Conservation (phyloP, 2,329 filamentous ascomycete genomes). For the Xylaria sp. region DNA sequence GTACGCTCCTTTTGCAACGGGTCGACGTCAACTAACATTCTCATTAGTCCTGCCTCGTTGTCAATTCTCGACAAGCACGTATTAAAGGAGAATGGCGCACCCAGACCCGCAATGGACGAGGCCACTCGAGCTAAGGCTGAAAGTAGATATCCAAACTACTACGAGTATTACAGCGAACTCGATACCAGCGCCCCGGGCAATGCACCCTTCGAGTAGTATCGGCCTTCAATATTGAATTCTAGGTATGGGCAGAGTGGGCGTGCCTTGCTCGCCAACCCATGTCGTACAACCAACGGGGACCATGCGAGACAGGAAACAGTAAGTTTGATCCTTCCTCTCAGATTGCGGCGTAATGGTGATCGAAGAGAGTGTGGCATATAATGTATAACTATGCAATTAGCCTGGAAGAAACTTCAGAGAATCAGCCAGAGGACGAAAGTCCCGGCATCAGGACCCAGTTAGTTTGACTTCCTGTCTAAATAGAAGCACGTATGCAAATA, state of each 20-base stretch:
- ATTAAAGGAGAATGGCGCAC: constrained; percentile 60
- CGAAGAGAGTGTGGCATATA: constrained; percentile 7
- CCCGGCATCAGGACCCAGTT: constrained; percentile 6
- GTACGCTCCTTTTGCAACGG: constrained; percentile 45
- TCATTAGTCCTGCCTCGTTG: constrained; percentile 59
- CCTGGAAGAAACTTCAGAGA: not conserved
- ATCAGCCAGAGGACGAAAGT: constrained; percentile 2
- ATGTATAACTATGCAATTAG: constrained; percentile 18
- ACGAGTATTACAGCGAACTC: constrained; percentile 62
- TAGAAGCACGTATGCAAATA: constrained; percentile 16
- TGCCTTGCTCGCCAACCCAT: not conserved
- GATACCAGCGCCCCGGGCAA: constrained; percentile 60
- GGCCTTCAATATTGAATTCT: not conserved
- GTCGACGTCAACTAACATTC: constrained; percentile 31
- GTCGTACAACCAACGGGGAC: not conserved
- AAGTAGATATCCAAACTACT: constrained; percentile 62
- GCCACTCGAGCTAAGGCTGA: constrained; percentile 63
- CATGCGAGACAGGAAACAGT: constrained; percentile 16
- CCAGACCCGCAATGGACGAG: constrained; percentile 61
- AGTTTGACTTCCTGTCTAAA: constrained; percentile 20
- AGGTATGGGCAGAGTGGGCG: not conserved
- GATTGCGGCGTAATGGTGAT: constrained; percentile 5
- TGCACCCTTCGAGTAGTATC: constrained; percentile 61
- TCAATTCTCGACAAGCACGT: constrained; percentile 53
- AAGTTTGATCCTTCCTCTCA: constrained; percentile 14